Evolutionary conservation across 768 basidiomycete species (phyloP).

Genomic region (Filobasidium floriforme): DNA sequence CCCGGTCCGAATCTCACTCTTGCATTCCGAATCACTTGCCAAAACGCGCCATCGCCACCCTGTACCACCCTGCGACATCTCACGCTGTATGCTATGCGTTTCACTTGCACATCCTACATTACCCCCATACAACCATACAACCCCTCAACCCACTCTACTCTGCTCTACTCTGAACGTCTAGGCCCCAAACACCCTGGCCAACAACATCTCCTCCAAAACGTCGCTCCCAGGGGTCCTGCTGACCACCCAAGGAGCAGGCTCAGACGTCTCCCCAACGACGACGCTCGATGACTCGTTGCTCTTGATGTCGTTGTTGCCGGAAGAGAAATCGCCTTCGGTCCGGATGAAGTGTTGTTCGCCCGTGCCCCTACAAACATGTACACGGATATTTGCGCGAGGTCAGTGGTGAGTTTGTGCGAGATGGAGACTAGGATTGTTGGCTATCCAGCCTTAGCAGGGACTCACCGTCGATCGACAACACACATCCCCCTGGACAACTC

Average conservation of each 20-base stretch:
- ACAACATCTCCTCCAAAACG: conserved; percentile 31
- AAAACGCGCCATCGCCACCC: no score
- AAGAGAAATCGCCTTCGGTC: conserved; percentile 16
- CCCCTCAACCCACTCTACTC: neutral
- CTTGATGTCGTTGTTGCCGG: conserved; percentile 11
- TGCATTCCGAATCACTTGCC: no score
- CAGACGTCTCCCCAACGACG: conserved; percentile 7
- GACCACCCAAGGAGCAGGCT: conserved; percentile 33
- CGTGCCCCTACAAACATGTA: conserved; percentile 14
- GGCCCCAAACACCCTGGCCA: conserved; percentile 38
- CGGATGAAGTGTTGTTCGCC: conserved; percentile 20
- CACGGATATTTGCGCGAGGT: neutral
- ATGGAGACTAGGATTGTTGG: no score
- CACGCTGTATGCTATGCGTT: no score
- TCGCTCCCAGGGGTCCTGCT: conserved; percentile 35
- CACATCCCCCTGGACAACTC: conserved; percentile 81
- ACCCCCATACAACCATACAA: no score
- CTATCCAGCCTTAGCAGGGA: no score
- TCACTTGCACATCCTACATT: no score
- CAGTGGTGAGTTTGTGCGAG: neutral
- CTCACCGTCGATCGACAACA: conserved; percentile 65
- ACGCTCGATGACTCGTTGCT: conserved; percentile 14
- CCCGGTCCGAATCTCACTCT: no score
- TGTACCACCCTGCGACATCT: no score
- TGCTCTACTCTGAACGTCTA: neutral